Evolutionary conservation across 305 asterid genomes (phyloP).

Genomic region (Rubia peregrina): DNA sequence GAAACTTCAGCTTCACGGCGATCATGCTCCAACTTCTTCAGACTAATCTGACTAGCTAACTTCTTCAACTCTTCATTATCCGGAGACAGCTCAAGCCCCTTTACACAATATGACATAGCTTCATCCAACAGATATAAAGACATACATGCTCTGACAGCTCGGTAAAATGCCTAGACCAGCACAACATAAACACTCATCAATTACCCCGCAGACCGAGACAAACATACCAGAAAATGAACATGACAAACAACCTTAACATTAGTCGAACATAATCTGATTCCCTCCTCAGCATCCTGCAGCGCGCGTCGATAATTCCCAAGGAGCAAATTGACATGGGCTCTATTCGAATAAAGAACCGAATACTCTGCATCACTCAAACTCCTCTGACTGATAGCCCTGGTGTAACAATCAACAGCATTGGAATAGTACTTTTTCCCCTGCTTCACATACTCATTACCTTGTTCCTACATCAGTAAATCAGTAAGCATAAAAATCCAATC

Average conservation of each 20-base stretch:
- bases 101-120: slow-evolving; percentile 57
- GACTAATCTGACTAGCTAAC: slow-evolving; percentile 55
- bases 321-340: slow-evolving; percentile 89
- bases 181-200: not conserved
- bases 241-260: slow-evolving; percentile 55
- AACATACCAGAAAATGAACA: slow-evolving; percentile 5
- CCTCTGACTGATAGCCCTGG: slow-evolving; percentile 83
- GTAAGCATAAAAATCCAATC: not conserved
- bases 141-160: slow-evolving; percentile 83
- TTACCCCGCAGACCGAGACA: not conserved
- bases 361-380: slow-evolving; percentile 60
- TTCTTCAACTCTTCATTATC: slow-evolving; percentile 67
- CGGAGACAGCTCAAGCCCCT: slow-evolving; percentile 65
- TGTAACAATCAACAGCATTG: slow-evolving; percentile 87
- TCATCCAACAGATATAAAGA: slow-evolving; percentile 64
- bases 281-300: slow-evolving; percentile 82
- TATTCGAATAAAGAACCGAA: slow-evolving; percentile 62
- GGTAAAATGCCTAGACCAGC: slow-evolving; percentile 54
- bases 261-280: slow-evolving; percentile 49
- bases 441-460: slow-evolving; percentile 76
- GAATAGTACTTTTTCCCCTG: slow-evolving; percentile 74
- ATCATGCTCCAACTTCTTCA: slow-evolving; percentile 38
- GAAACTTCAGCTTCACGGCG: slow-evolving; percentile 49
- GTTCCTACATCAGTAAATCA: slow-evolving; percentile 44
- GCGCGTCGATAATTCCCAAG: slow-evolving; percentile 77